Conservation (phyloP, 257 asterid genomes). For the Capsicum pubescens region DNA sequence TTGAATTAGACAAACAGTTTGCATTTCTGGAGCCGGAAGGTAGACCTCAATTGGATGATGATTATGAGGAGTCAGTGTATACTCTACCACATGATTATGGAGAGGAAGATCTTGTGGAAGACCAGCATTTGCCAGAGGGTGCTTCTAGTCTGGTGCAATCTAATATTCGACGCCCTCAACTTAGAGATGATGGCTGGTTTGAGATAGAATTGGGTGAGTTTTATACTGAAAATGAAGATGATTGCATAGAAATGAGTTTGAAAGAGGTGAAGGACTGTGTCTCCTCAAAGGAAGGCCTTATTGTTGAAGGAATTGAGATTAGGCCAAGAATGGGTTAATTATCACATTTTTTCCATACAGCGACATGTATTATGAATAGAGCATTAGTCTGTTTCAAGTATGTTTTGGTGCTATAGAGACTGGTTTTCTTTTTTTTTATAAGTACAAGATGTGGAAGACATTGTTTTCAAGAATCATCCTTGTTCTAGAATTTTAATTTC, state of each 20-base stretch:
- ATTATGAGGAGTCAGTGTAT: too few species aligned
- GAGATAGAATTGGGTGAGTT: not conserved
- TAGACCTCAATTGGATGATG: not conserved
- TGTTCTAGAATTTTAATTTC: too few species aligned
- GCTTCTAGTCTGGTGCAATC: too few species aligned
- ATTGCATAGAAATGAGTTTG: not conserved
- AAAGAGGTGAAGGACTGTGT: not conserved
- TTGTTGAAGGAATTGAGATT: slow-evolving; percentile 17
- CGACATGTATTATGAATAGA: not conserved
- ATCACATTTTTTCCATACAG: not conserved
- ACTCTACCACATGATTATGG: too few species aligned
- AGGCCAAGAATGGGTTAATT: not conserved
- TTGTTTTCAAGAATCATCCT: too few species aligned
- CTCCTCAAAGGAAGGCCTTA: not conserved
- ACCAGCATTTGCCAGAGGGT: not conserved
- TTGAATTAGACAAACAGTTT: not conserved
- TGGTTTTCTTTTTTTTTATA: too few species aligned
- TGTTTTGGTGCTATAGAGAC: not conserved
- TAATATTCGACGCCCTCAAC: not conserved
- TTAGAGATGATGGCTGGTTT: not conserved
- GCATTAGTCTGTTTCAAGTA: not conserved
- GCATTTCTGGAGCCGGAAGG: not conserved
- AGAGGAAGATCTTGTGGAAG: not conserved
- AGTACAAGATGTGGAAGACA: too few species aligned
- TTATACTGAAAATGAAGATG: not conserved